Base-by-base conservation (phyloP, 345 rosid species). In the Nephelium lappaceum region DNA sequence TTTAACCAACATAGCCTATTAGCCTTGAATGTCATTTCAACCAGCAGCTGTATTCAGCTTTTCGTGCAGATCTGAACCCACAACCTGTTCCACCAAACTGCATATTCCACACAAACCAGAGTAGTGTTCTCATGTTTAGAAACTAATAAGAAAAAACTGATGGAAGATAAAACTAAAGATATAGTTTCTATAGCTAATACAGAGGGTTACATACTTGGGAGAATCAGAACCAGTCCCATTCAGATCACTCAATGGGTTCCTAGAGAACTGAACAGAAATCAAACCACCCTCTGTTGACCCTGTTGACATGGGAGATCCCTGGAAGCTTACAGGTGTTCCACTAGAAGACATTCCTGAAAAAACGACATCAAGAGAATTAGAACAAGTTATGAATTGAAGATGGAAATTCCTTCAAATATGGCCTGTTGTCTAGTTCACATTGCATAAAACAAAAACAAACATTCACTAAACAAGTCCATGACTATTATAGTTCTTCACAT, bases 311-410 rank as follows among this genome's bases (percentile, higher is more conserved):
- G 90, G 90, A 58, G 95, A 83, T 49, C 83, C 86, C 71, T 83
- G 70, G 65, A 82, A 80, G 83, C 78, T 87, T 81, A 51, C 41
- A 5, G 83, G n/a, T 21, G 83, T 43, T 67, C 70, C 71, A 69
- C 84, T 82, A 10, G 97, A 89, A 39, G 91, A 83, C 86, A 91
- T 84, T 75, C 94, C 99, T 94, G 93, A 82, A 82, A 67, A 69
- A 36, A 64, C 11, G 64, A 75, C 49, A 14, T 68, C 53, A 73
- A 43, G 1, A 18, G 14, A 14, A 53, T 24, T 21, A 61, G 39
- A 58, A 62, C 39, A 12, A 73, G 67, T 38, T 72, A 51, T 53
- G 64, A 27, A 63, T 39, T 47, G 41, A 45, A 3, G 8, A 68
- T 42, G 31, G 72, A 68, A 68, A 8, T 42, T 21, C 6, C 25